A percentile compares a stretch with the other conserved stretches of the same genome.
Conservation (phyloP, 768 basidiomycete species). For the Lyophyllum shimeji region DNA sequence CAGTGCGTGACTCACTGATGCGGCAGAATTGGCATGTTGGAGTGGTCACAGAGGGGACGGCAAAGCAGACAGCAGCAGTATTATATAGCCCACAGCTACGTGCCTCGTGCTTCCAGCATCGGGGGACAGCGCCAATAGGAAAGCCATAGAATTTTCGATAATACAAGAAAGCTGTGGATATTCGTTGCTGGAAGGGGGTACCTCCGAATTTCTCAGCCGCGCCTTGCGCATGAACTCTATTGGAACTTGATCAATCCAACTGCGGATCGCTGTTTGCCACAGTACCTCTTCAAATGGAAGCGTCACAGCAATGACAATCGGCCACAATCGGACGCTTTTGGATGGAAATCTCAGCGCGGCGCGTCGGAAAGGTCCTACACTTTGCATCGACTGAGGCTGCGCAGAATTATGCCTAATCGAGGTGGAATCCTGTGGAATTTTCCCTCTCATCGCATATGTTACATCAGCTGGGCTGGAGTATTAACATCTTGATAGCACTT, state of each 20-base stretch:
- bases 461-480: constrained; percentile 5
- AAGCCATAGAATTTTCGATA: constrained; percentile 9
- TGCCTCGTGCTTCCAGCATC: constrained; percentile 15
- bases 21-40: constrained; percentile 12
- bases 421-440: constrained; percentile 13
- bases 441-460: constrained; percentile 5
- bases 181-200: constrained; percentile 11
- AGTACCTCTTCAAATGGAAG: constrained; percentile 5
- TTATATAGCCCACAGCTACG: constrained; percentile 20
- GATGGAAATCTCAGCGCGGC: constrained; percentile 5
- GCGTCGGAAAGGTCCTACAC: constrained; percentile 1
- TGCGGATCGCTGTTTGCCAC: constrained; percentile 2
- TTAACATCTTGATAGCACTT: constrained; percentile 8
- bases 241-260: constrained; percentile 9
- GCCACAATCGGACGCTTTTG: not conserved
- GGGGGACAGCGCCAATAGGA: constrained; percentile 13
- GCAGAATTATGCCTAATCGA: constrained; percentile 14
- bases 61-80: not conserved
- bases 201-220: constrained; percentile 7
- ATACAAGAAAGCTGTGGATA: constrained; percentile 15
- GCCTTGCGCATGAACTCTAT: constrained; percentile 7
- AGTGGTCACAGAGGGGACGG: constrained; percentile 10
- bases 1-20: constrained; percentile 17
- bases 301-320: constrained; percentile 17
- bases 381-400: constrained; percentile 7